Evolutionary conservation across 2,329 filamentous ascomycete species (phyloP).

Genomic region (Tympanopsis confertula): DNA sequence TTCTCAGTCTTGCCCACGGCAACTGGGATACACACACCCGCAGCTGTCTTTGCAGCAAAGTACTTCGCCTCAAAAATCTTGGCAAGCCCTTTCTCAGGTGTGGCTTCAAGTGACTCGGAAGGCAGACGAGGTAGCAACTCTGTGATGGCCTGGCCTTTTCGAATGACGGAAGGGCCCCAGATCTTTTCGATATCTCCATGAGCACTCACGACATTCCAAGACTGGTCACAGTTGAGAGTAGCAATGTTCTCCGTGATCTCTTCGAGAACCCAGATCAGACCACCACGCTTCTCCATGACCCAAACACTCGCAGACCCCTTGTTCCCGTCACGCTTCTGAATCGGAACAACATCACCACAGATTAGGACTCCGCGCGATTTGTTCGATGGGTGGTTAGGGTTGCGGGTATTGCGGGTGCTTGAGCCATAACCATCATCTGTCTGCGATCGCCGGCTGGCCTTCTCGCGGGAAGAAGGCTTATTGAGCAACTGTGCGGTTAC

Average conservation of each 20-base stretch:
- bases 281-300: constrained; percentile 94
- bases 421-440: constrained; percentile 47
- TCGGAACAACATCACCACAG: constrained; percentile 95
- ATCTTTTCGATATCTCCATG: constrained; percentile 73
- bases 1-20: constrained; percentile 64
- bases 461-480: constrained; percentile 53
- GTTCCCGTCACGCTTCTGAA: constrained; percentile 85
- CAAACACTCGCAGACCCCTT: constrained; percentile 89
- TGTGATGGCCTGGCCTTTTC: constrained; percentile 62
- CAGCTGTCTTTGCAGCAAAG: constrained; percentile 73
- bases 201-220: constrained; percentile 59
- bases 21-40: constrained; percentile 71
- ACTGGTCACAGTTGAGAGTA: constrained; percentile 63
- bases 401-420: constrained; percentile 39
- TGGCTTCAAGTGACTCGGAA: constrained; percentile 58
- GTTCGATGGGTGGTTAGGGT: constrained; percentile 54
- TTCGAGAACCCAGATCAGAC: constrained; percentile 93
- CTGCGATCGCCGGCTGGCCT: constrained; percentile 47
- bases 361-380: constrained; percentile 67
- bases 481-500: constrained; percentile 81
- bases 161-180: constrained; percentile 64
- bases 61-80: constrained; percentile 62
- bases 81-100: constrained; percentile 63
- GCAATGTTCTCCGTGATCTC: constrained; percentile 94
- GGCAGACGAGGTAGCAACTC: constrained; percentile 74